Base-by-base conservation (phyloP, 2,329 filamentous ascomycete species). In the Coniochaeta ligniaria region DNA sequence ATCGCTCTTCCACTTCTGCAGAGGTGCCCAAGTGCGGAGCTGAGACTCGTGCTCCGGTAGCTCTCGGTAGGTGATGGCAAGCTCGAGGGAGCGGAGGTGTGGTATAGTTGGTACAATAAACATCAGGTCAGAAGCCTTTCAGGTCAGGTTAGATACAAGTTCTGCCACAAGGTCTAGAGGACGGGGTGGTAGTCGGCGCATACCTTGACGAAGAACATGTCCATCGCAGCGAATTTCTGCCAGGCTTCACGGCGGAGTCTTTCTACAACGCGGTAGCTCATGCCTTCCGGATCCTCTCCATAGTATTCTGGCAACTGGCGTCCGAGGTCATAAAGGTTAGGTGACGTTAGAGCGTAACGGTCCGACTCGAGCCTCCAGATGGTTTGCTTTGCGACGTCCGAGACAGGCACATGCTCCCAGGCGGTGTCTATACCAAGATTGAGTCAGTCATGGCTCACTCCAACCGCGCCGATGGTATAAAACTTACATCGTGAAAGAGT, bases 171-270 rank as follows among this genome's bases (percentile, higher is more conserved):
- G 11, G 59, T 57, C 63, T 2, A 26, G 20, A 26, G 7, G 9
- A n/a, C 14, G n/a, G 22, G 26, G 31, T 31, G 8, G 14, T 52
- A 24, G 16, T 36, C 3, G 26, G 26, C 5, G 22, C 76, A 63
- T 73, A 87, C 84, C 78, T 86, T 88, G 63, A 89, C 81, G 66
- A 88, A 88, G 69, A 88, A 89, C 78, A 88, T 79, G 65, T 88
- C 82, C 68, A 83, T 80, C 20, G 78, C 77, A 62, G 78, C 72
- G 69, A 87, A 86, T 65, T 76, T 78, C 60, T 81, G 76, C 73
- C 77, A 78, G 16, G 82, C 80, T 50, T 80, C 78, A 31, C 72
- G 69, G 56, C 78, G 79, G 38, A 85, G 76, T 60, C 72, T 72
- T 63, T 82, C 75, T 41, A 76, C 76, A 14, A 71, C 73, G 55